Evolutionary conservation across 2,329 filamentous ascomycete species (phyloP).

Genomic region (Aphanocladium album): DNA sequence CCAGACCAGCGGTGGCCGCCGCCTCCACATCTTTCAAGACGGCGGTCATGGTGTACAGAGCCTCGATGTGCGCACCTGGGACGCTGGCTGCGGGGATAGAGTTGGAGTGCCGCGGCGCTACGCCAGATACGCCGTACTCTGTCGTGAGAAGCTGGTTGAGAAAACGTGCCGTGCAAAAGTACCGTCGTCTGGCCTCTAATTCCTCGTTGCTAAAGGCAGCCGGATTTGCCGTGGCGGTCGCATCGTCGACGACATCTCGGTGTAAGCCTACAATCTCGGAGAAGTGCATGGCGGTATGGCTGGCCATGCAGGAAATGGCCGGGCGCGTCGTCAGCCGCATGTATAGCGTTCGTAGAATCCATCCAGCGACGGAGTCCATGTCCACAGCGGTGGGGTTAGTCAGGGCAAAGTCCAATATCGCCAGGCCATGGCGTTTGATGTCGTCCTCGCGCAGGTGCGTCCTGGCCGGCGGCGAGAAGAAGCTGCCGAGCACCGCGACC

Average conservation of each 20-base stretch:
- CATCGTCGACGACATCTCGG: conserved; percentile 8
- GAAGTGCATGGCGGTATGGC: conserved; percentile 16
- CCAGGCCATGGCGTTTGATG: conserved; percentile 12
- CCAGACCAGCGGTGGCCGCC: conserved; percentile 1
- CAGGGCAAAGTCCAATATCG: conserved; percentile 11
- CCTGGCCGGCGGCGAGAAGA: conserved; percentile 9
- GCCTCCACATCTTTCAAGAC: conserved; percentile 2
- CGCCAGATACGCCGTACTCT: conserved; percentile 14
- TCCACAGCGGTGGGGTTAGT: conserved; percentile 11
- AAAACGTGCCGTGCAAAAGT: conserved; percentile 16
- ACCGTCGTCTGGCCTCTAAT: conserved; percentile 10
- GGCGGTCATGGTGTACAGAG: not conserved
- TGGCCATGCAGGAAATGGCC: conserved; percentile 15
- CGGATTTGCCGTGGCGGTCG: not conserved
- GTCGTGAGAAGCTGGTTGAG: conserved; percentile 15
- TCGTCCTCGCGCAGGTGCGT: conserved; percentile 13
- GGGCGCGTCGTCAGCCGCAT: conserved; percentile 16
- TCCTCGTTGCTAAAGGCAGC: conserved; percentile 8
- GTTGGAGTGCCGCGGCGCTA: conserved; percentile 2
- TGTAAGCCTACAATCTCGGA: conserved; percentile 16
- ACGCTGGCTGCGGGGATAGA: not conserved
- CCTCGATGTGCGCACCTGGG: conserved; percentile 3
- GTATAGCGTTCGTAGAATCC: conserved; percentile 17
- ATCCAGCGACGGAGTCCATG: conserved; percentile 16
- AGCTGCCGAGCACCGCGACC: conserved; percentile 15